Percentiles rank a stretch among this genome's conserved stretches.
Evolutionary conservation across 139 green algal genomes (phyloP).

Genomic region (Spirogloea muscicola): DNA sequence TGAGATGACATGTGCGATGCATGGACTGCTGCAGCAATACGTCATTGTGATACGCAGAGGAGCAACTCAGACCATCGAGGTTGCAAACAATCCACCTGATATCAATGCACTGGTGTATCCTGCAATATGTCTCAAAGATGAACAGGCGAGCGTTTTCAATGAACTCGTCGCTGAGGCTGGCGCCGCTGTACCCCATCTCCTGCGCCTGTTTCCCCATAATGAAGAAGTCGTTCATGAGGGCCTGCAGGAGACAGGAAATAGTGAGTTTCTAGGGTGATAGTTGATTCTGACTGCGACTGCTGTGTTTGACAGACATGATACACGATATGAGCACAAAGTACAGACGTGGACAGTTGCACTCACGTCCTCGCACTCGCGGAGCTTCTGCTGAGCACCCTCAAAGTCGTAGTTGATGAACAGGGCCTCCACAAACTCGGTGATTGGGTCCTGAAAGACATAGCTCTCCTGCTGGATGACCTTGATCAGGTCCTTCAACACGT

Average conservation of each 20-base stretch:
- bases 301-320: too few relatives aligned
- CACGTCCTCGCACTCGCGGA: constrained; percentile 83
- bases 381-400: constrained; percentile 87
- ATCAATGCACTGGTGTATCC: constrained; percentile 85
- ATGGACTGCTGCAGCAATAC: too few relatives aligned
- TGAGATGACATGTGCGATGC: too few relatives aligned
- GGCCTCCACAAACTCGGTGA: constrained; percentile 88
- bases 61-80: background rate
- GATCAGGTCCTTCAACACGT: constrained; percentile 85
- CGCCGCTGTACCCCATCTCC: constrained; percentile 92
- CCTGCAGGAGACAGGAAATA: too few relatives aligned
- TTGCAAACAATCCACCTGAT: constrained; percentile 58
- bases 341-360: too few relatives aligned
- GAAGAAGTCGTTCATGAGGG: constrained; percentile 94
- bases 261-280: too few relatives aligned
- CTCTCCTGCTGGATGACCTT: constrained; percentile 61
- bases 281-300: too few relatives aligned
- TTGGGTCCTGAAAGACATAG: constrained; percentile 63
- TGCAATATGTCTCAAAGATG: constrained; percentile 97
- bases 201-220: constrained; percentile 68
- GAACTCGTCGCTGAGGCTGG: constrained; percentile 80
- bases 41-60: background rate
- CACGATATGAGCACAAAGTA: background rate
- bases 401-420: constrained; percentile 97
- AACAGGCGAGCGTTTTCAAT: constrained; percentile 88